A percentile compares a stretch with the other conserved stretches of the same genome.
Evolutionary conservation across 441 rosid species (phyloP).

Genomic region (Mallotus repandus): DNA sequence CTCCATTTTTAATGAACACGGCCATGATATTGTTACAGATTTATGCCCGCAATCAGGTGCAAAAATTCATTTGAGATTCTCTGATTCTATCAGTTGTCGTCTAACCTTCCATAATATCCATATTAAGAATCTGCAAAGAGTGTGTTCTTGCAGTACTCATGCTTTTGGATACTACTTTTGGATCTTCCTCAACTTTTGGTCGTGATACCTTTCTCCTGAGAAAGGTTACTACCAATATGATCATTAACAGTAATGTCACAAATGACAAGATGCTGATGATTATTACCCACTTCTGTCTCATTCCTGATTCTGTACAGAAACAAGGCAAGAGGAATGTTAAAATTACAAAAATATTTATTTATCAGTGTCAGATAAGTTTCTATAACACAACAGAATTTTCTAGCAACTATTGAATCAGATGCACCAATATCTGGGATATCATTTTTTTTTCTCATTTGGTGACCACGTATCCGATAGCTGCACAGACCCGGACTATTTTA

Average conservation of each 20-base stretch:
- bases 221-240: conserved; percentile 28
- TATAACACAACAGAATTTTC: no score
- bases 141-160: conserved; percentile 31
- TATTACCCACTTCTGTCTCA: conserved; percentile 33
- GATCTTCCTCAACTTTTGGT: conserved; percentile 23
- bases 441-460: no score
- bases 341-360: background rate
- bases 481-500: no score
- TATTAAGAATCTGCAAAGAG: conserved; percentile 34
- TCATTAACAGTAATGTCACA: conserved; percentile 28
- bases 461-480: no score
- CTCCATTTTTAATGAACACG: background rate
- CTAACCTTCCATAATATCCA: conserved; percentile 48
- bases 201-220: conserved; percentile 25
- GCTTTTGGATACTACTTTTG: conserved; percentile 38
- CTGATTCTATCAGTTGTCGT: background rate
- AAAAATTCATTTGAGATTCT: background rate
- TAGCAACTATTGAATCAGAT: no score
- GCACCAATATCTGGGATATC: no score
- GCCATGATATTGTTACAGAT: background rate
- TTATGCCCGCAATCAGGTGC: no score
- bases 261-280: conserved; percentile 35
- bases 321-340: conserved; percentile 9
- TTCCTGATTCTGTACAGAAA: conserved; percentile 24
- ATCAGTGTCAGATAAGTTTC: background rate